Conservation (phyloP, 495 filamentous ascomycete genomes). For the Eremomyces bilateralis region DNA sequence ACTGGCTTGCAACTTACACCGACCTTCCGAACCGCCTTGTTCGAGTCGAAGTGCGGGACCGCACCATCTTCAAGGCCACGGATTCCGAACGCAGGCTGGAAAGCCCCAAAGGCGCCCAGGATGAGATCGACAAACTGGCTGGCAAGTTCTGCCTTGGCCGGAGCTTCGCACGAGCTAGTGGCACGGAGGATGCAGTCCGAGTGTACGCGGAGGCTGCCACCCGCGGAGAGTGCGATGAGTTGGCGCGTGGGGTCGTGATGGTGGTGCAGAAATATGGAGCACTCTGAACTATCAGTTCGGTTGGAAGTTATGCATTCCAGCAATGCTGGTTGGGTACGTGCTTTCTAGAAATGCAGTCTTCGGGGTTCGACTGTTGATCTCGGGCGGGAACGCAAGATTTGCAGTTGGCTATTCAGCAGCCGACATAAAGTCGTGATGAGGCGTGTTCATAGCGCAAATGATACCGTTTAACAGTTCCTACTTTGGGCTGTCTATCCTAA, state of each 20-base stretch:
- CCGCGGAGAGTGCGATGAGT: conserved; percentile 38
- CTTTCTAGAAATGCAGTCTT: no score
- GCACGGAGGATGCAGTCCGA: conserved; percentile 87
- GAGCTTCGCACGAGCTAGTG: conserved; percentile 76
- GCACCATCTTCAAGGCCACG: conserved; percentile 68
- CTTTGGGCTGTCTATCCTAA: no score
- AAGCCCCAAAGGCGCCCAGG: conserved; percentile 56
- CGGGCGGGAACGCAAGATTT: no score
- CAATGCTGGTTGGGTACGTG: no score
- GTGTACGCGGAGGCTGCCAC: conserved; percentile 95
- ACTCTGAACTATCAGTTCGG: no score
- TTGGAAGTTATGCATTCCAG: no score
- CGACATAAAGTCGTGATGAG: no score
- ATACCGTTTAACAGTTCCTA: no score
- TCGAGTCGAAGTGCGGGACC: conserved; percentile 71
- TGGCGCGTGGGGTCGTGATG: conserved; percentile 59
- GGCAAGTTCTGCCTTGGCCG: conserved; percentile 80
- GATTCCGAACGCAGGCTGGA: conserved; percentile 80
- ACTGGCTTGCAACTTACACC: conserved; percentile 87
- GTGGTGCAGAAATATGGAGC: conserved; percentile 28
- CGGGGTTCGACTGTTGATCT: no score
- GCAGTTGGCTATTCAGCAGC: no score
- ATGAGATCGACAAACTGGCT: conserved; percentile 64
- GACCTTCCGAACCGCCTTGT: conserved; percentile 91
- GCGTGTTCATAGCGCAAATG: no score